Evolutionary conservation across 192 early-diverging fungal genomes (phyloP), one percentile per base, ranked within the genome.

Genomic region (Coemansia sp.): DNA sequence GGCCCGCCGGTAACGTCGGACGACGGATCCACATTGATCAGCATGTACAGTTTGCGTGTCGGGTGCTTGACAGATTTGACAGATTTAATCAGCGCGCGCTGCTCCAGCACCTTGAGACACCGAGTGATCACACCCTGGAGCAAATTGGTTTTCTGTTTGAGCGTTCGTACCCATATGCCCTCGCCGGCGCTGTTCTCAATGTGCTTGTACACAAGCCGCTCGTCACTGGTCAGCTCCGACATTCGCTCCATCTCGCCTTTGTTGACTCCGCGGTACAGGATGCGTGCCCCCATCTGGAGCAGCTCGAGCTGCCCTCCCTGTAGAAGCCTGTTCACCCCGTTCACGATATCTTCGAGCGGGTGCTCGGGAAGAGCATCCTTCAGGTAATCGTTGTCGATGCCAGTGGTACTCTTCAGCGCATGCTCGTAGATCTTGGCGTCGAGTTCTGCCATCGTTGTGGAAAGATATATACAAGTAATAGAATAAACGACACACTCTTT

Each of bases 31-130:
- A 95, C 55, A 48, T 94, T 87, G 63, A 82, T 88, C 10, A 97
- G 82, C 92, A 98, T 95, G 64, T 95, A 96, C 21, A 94, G 81
- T 59, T 95, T 96, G 58, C 89, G 87, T 9, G 90, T 93, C 7
- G 94, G 92, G 70, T 86, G 86, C 87, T 98, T 96, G 70, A 96
- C 89, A 13, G 91, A 89, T 64, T 95, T 96, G 62, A 95, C 84
- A 16, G 86, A 79, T 71, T 96, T 96, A 46, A 96, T 94, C 39
- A 94, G 64, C 60, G 83, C 79, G 52, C 87, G 88, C 65, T 90
- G 88, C 67, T 98, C 95, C 23, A 98, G 83, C 13, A 56, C 75
- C 66, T 94, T 93, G 30, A 96, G 82, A 59, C 86, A 83, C 46
- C 91, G 88, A 39, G 82, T 91, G 33, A 96, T 87, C 10, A 93